These are phyloP conservation scores for Solidago caesia DNA, from an alignment of 129 eudicot genomes.

Conservation along the genomic window DNA sequence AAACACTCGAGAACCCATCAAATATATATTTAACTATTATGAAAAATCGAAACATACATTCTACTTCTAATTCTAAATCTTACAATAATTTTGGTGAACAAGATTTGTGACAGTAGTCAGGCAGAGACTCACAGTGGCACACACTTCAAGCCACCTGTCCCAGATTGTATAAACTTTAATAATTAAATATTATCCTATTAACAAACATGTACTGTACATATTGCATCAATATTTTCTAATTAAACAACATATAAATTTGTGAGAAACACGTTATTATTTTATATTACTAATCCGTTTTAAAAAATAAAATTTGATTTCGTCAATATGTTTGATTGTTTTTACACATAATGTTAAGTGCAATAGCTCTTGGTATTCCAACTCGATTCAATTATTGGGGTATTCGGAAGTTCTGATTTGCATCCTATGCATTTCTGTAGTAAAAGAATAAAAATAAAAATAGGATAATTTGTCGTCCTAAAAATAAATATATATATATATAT, in stretches of 20 bases:
- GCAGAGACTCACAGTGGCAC: constrained; percentile 8
- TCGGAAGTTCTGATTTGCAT: too few relatives aligned
- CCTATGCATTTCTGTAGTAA: too few relatives aligned
- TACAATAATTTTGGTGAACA: neutral
- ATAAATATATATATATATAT: too few relatives aligned
- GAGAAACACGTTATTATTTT: neutral
- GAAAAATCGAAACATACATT: neutral
- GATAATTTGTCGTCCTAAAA: too few relatives aligned
- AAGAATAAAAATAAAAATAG: too few relatives aligned
- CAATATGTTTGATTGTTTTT: neutral
- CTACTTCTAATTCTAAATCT: neutral
- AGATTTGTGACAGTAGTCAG: constrained; percentile 3
- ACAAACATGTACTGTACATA: neutral
- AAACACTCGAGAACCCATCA: too few relatives aligned
- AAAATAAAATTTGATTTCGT: neutral
- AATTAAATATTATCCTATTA: neutral
- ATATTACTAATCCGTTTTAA: neutral
- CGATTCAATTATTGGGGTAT: too few relatives aligned
- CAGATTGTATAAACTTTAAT: neutral
- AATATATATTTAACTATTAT: too few relatives aligned
- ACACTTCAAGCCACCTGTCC: constrained; percentile 32
- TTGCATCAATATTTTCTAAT: neutral
- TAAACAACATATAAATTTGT: neutral
- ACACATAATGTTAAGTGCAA: neutral
- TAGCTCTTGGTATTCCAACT: too few relatives aligned